Conservation (phyloP, 1,284 basidiomycete species). For the Calocybe gambosa region DNA sequence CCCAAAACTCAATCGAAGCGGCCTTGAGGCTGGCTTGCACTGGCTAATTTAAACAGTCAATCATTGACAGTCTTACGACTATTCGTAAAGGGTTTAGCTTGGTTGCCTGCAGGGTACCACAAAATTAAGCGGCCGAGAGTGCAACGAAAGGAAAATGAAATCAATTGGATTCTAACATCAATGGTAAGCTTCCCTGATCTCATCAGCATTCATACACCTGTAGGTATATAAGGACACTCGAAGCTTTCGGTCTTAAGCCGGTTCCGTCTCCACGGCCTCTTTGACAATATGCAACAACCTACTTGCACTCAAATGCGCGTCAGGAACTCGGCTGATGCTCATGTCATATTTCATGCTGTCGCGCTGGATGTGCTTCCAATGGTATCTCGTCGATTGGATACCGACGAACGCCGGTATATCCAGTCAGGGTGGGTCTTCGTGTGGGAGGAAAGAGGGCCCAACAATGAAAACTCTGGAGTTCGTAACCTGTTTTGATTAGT, state of each 20-base stretch:
- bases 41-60: constrained; percentile 12
- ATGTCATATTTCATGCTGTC: constrained; percentile 72
- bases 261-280: constrained; percentile 8
- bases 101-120: neutral
- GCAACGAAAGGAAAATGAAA: neutral
- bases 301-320: constrained; percentile 37
- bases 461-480: constrained; percentile 62
- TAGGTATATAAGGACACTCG: constrained; percentile 17
- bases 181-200: constrained; percentile 21
- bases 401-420: constrained; percentile 60
- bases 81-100: constrained; percentile 6
- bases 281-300: constrained; percentile 32
- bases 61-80: constrained; percentile 11
- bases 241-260: constrained; percentile 3
- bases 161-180: neutral
- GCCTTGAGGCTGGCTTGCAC: constrained; percentile 4
- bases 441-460: constrained; percentile 75
- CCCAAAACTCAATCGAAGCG: constrained; percentile 22
- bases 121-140: neutral
- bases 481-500: constrained; percentile 18
- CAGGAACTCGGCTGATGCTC: constrained; percentile 59
- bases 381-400: constrained; percentile 68
- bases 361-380: constrained; percentile 55
- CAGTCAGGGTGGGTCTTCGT: constrained; percentile 70
- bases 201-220: constrained; percentile 19